A percentile compares a stretch with the other conserved stretches of the same genome.
These are phyloP conservation scores for Toxoplasma gondii DNA, from an alignment of 169 alveolate species.

Conservation along the genomic window DNA sequence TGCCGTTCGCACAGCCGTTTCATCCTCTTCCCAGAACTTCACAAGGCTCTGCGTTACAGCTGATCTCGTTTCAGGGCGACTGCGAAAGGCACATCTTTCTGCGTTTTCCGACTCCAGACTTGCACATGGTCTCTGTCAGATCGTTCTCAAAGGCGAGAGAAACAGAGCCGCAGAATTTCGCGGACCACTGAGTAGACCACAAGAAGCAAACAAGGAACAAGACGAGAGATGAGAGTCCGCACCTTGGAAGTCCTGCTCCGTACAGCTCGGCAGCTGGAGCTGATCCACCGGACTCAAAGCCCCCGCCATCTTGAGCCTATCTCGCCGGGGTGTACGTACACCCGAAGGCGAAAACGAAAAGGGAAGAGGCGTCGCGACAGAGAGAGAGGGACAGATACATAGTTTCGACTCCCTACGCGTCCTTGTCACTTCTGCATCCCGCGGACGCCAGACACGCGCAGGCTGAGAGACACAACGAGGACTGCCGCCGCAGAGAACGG, in stretches of 20 bases:
- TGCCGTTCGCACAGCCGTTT: too few relatives aligned
- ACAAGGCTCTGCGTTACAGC: too few relatives aligned
- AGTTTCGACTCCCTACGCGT: background rate
- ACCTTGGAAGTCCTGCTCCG: constrained; percentile 36
- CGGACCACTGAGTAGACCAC: too few relatives aligned
- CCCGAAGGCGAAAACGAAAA: background rate
- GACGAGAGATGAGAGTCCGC: background rate
- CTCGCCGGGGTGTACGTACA: background rate
- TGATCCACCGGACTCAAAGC: background rate
- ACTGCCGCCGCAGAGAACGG: too few relatives aligned
- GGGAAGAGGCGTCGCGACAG: background rate
- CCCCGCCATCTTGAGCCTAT: background rate
- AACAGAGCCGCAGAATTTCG: too few relatives aligned
- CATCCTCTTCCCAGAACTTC: too few relatives aligned
- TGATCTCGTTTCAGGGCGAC: too few relatives aligned
- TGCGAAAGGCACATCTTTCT: too few relatives aligned
- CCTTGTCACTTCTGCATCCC: background rate
- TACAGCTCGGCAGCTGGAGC: constrained; percentile 33
- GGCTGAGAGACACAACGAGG: background rate
- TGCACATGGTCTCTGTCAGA: too few relatives aligned
- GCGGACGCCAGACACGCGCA: background rate
- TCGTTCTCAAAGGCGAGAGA: too few relatives aligned
- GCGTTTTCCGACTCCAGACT: too few relatives aligned
- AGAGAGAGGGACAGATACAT: background rate
- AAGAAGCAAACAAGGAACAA: background rate